phyloP scores from a whole-genome alignment of 768 basidiomycete species.

The Leucogyrophana mollusca region DNA sequence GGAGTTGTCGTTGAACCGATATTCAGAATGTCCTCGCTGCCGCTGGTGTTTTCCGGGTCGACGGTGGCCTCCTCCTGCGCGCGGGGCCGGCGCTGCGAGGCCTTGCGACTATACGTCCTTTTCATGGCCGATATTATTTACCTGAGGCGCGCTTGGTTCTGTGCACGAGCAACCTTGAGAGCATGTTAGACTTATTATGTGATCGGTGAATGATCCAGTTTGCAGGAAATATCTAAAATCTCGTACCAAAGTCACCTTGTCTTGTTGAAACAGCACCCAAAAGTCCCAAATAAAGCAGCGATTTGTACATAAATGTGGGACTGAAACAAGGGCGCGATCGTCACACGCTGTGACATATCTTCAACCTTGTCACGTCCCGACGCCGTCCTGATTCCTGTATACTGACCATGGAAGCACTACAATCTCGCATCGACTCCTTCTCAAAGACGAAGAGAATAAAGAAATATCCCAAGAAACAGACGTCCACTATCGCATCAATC shows the following conservation, averaged over 20 bases:
- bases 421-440: slow-evolving; percentile 69
- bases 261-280: too few species aligned
- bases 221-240: too few species aligned
- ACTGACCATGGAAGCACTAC: slow-evolving; percentile 58
- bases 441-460: slow-evolving; percentile 59
- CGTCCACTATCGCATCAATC: slow-evolving; percentile 41
- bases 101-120: slow-evolving; percentile 35
- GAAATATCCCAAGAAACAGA: slow-evolving; percentile 44
- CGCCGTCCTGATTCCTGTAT: too few species aligned
- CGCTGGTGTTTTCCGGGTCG: neutral
- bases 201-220: too few species aligned
- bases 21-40: neutral
- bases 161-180: neutral
- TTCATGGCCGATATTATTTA: slow-evolving; percentile 23
- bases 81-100: slow-evolving; percentile 16
- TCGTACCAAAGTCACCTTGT: too few species aligned
- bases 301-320: too few species aligned
- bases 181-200: too few species aligned
- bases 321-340: too few species aligned
- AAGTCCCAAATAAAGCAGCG: too few species aligned
- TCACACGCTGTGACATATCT: too few species aligned
- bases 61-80: neutral
- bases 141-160: neutral
- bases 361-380: too few species aligned
- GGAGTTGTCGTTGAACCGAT: slow-evolving; percentile 2